Percentiles rank a stretch among this genome's conserved stretches.
These are phyloP conservation scores for Xylaria sp. DNA, from an alignment of 2,329 filamentous ascomycete genomes.

Conservation along the genomic window DNA sequence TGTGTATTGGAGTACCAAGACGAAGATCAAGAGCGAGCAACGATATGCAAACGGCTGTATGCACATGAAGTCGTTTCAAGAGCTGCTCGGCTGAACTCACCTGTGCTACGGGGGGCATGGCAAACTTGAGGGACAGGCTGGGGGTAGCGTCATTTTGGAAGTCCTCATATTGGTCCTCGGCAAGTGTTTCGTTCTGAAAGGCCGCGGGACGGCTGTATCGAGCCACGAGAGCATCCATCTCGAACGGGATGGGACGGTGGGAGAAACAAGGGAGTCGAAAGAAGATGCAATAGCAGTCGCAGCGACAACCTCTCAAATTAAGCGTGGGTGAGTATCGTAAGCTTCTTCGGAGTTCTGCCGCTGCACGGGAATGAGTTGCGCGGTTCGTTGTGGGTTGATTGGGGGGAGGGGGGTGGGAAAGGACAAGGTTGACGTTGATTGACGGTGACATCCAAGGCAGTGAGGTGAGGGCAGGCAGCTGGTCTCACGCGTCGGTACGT, in stretches of 20 bases:
- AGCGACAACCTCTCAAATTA: conserved; percentile 19
- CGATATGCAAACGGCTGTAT: conserved; percentile 12
- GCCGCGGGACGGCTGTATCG: conserved; percentile 86
- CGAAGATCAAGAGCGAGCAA: background rate
- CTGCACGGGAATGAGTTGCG: background rate
- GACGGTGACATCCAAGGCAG: conserved; percentile 23
- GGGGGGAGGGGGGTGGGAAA: conserved; percentile 21
- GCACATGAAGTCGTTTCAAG: background rate
- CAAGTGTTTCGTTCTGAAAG: conserved; percentile 76
- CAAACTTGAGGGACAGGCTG: conserved; percentile 90
- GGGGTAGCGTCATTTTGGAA: conserved; percentile 75
- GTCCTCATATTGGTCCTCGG: conserved; percentile 79
- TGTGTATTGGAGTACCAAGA: background rate
- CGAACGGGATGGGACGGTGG: conserved; percentile 35
- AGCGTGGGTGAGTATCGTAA: conserved; percentile 16
- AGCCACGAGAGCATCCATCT: conserved; percentile 93
- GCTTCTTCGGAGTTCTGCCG: conserved; percentile 3
- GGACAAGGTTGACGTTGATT: conserved; percentile 26
- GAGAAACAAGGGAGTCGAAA: conserved; percentile 8
- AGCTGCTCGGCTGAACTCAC: conserved; percentile 62
- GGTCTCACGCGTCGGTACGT: conserved; percentile 47
- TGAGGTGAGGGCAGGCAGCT: conserved; percentile 48
- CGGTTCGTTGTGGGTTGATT: conserved; percentile 36
- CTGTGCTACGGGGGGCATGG: conserved; percentile 91
- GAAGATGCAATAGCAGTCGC: conserved; percentile 1